phyloP scores from a whole-genome alignment of 176 grass and related monocot species.

The Calamus simplicifolius region DNA sequence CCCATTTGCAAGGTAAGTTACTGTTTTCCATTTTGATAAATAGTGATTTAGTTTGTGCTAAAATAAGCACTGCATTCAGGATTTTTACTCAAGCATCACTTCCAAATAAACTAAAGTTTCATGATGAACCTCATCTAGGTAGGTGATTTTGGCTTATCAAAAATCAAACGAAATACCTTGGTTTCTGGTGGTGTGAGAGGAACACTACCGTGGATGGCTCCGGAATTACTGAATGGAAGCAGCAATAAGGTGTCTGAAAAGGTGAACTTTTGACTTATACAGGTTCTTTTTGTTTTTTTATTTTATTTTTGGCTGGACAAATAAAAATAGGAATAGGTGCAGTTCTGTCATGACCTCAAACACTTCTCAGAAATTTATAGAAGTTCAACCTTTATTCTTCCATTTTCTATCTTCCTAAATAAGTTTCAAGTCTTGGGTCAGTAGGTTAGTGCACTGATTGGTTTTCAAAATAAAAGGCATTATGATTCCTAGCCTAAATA shows the following conservation, averaged over 20 bases:
- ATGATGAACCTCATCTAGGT: conserved; percentile 31
- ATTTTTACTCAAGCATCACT: not conserved
- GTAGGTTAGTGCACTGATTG: too few relatives aligned
- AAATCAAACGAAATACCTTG: conserved; percentile 86
- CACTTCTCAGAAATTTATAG: too few relatives aligned
- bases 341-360: too few relatives aligned
- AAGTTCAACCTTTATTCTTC: too few relatives aligned
- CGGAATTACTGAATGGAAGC: conserved; percentile 80
- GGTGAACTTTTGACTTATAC: conserved; percentile 22
- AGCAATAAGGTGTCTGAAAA: conserved; percentile 90
- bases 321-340: too few relatives aligned
- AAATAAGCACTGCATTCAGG: not conserved
- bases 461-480: too few relatives aligned
- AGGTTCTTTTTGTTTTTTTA: not conserved
- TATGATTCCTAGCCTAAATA: too few relatives aligned
- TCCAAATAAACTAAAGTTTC: not conserved
- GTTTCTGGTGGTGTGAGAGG: conserved; percentile 95
- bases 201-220: conserved; percentile 84
- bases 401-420: too few relatives aligned
- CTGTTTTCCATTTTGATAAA: conserved; percentile 7
- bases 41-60: too few relatives aligned
- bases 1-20: conserved; percentile 73
- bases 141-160: conserved; percentile 89
- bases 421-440: too few relatives aligned
- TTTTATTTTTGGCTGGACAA: conserved; percentile 1